Evolutionary conservation across 2,329 filamentous ascomycete species (phyloP).

Genomic region (Penicillium brevicompactum): DNA sequence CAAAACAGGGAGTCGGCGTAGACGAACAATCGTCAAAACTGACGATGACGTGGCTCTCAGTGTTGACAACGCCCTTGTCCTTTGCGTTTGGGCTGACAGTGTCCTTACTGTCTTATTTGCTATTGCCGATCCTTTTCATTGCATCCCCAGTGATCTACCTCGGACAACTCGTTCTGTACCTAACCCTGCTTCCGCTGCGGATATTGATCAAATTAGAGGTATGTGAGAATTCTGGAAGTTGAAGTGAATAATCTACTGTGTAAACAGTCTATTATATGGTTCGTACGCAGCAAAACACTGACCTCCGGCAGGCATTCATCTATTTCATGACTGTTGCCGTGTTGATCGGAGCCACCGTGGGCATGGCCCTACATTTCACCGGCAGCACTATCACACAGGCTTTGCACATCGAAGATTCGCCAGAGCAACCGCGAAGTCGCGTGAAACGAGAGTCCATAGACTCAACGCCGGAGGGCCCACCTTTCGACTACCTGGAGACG

Average conservation of each 20-base stretch:
- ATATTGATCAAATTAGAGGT: constrained; percentile 61
- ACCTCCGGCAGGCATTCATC: constrained; percentile 17
- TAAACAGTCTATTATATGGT: neutral
- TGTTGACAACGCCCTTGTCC: neutral
- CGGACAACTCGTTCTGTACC: constrained; percentile 42
- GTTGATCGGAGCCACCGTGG: constrained; percentile 66
- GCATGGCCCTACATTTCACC: constrained; percentile 60
- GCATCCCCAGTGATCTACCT: constrained; percentile 54
- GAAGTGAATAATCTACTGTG: neutral
- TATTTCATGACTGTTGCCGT: constrained; percentile 54
- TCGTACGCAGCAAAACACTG: neutral
- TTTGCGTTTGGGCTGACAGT: constrained; percentile 12
- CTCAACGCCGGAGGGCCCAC: constrained; percentile 1
- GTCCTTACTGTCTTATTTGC: constrained; percentile 19
- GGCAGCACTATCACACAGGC: constrained; percentile 58
- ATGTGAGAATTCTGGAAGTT: constrained; percentile 8
- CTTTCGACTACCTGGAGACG: constrained; percentile 19
- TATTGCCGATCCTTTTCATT: constrained; percentile 41
- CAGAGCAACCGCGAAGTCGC: neutral
- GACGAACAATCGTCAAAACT: neutral
- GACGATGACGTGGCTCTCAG: constrained; percentile 1
- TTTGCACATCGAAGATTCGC: constrained; percentile 34
- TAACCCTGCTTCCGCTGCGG: constrained; percentile 52
- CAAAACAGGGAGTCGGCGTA: constrained; percentile 3
- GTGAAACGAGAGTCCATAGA: constrained; percentile 7